These are phyloP conservation scores for Salix exigua DNA, from an alignment of 345 rosid species.

Conservation along the genomic window DNA sequence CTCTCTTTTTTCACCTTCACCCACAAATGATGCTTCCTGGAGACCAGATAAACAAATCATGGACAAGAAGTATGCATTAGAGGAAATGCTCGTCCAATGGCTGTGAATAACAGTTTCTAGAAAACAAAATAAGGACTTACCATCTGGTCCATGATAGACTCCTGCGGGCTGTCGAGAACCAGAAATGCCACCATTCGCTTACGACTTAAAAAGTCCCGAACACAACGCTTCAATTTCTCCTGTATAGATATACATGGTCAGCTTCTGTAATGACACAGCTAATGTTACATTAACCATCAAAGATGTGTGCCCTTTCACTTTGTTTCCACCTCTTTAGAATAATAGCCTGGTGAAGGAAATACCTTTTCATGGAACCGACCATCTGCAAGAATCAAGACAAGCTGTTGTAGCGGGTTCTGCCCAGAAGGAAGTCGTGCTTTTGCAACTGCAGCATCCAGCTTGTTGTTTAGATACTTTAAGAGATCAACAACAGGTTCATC, in stretches of 20 bases:
- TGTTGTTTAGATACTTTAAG: slow-evolving; percentile 54
- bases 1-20: slow-evolving; percentile 25
- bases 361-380: slow-evolving; percentile 93
- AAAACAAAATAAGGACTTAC: slow-evolving; percentile 29
- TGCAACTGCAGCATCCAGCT: slow-evolving; percentile 64
- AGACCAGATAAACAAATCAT: not conserved
- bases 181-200: slow-evolving; percentile 93
- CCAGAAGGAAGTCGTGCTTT: slow-evolving; percentile 79
- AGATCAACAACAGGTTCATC: slow-evolving; percentile 83
- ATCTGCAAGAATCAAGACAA: slow-evolving; percentile 83
- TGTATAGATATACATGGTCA: slow-evolving; percentile 17
- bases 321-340: too few species aligned
- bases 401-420: slow-evolving; percentile 94
- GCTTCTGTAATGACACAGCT: not conserved
- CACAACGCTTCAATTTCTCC: slow-evolving; percentile 64
- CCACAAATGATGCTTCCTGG: slow-evolving; percentile 52
- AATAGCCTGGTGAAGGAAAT: not conserved
- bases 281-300: too few species aligned
- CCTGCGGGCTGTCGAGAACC: slow-evolving; percentile 63
- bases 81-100: not conserved
- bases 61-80: not conserved
- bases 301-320: too few species aligned
- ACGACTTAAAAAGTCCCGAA: slow-evolving; percentile 63
- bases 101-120: not conserved
- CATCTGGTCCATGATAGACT: slow-evolving; percentile 65